A percentile compares a stretch with the other conserved stretches of the same genome.
Conservation (phyloP, 805 yeast species). For the Starmerella sp. region DNA sequence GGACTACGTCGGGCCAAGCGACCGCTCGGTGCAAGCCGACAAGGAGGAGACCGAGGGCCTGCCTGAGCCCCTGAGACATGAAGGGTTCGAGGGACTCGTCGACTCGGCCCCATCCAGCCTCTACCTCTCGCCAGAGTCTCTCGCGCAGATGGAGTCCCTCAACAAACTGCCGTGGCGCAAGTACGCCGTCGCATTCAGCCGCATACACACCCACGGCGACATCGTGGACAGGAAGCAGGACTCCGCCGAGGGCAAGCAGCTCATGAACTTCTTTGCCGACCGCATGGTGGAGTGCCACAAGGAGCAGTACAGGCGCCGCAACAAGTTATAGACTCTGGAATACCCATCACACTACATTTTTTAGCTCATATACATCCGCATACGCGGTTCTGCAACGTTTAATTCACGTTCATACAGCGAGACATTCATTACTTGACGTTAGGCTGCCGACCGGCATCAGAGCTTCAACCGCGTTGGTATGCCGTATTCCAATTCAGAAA, state of each 20-base stretch:
- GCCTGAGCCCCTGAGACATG: not conserved
- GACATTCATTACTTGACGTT: not conserved
- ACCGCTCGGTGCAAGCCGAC: not conserved
- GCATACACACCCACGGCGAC: constrained; percentile 75
- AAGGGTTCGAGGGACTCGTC: constrained; percentile 10
- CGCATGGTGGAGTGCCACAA: not conserved
- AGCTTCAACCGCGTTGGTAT: too few relatives aligned
- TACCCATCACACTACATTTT: too few relatives aligned
- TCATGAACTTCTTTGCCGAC: constrained; percentile 22
- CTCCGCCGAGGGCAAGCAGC: constrained; percentile 25
- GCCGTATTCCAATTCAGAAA: too few relatives aligned
- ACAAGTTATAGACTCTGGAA: not conserved
- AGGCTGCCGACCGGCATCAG: not conserved
- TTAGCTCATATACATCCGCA: too few relatives aligned
- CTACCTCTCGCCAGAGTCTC: not conserved
- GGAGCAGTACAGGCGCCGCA: not conserved
- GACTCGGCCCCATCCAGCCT: constrained; percentile 2
- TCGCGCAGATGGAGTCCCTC: constrained; percentile 33
- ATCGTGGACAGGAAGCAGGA: constrained; percentile 52
- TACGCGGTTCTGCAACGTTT: too few relatives aligned
- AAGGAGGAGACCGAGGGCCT: not conserved
- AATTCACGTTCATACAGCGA: too few relatives aligned
- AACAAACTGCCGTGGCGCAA: constrained; percentile 65
- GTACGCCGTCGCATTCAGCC: constrained; percentile 57
- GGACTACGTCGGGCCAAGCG: not conserved